These are phyloP conservation scores for Oryza glaberrima DNA, from an alignment of 176 grass and related monocot species.

Conservation along the genomic window DNA sequence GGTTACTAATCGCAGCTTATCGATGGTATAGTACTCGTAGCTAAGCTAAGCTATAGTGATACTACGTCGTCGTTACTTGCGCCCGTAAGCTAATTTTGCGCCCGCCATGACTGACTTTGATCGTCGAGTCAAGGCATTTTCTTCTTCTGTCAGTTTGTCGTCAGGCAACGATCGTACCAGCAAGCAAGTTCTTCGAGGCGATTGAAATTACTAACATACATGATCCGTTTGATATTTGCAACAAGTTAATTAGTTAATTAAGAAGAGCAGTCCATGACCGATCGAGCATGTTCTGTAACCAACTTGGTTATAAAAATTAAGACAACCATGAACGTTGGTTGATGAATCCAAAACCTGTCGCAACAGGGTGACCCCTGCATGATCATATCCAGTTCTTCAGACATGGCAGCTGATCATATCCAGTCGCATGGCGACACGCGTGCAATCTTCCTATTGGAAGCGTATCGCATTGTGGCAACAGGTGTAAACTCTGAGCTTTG, in stretches of 20 bases:
- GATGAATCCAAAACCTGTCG: neutral
- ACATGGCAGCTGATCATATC: neutral
- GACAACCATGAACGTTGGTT: neutral
- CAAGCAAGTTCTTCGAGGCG: neutral
- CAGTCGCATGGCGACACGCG: constrained; percentile 18
- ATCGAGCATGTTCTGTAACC: neutral
- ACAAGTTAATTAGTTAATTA: neutral
- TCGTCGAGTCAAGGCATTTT: constrained; percentile 13
- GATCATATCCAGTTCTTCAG: neutral
- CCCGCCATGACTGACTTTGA: constrained; percentile 39
- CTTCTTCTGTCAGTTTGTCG: constrained; percentile 2
- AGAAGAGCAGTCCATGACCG: neutral
- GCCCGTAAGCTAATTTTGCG: constrained; percentile 42
- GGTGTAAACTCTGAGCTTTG: constrained; percentile 38
- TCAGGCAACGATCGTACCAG: neutral
- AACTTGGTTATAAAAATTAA: neutral
- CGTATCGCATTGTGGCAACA: constrained; percentile 2
- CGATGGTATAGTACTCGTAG: neutral
- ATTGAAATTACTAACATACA: neutral
- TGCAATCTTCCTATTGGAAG: neutral
- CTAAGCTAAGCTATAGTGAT: neutral
- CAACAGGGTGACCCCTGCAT: neutral
- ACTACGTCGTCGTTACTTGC: constrained; percentile 22
- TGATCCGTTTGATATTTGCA: neutral
- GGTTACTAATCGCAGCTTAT: neutral